Conservation (phyloP, 352 stramenopile genomes). For the Pythium utonaiense region DNA sequence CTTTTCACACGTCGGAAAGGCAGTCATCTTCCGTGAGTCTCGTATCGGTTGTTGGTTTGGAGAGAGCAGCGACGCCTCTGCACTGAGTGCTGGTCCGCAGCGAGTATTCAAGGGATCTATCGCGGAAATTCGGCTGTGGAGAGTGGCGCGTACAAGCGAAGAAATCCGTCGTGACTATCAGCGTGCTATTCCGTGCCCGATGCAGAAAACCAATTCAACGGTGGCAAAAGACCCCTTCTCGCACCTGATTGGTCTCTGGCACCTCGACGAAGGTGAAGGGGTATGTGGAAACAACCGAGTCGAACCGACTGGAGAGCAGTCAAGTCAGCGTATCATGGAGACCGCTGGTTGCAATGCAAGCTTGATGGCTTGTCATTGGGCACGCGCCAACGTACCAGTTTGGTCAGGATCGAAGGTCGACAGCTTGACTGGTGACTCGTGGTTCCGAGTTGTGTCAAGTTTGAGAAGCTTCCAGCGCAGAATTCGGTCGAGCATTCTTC, state of each 20-base stretch:
- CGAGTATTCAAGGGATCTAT: conserved; percentile 72
- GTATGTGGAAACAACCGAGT: conserved; percentile 52
- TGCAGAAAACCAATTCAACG: neutral
- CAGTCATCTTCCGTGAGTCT: conserved; percentile 46
- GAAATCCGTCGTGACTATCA: conserved; percentile 68
- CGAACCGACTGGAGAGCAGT: conserved; percentile 11
- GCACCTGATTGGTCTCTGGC: conserved; percentile 56
- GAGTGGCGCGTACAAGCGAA: conserved; percentile 27
- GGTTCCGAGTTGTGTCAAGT: conserved; percentile 25
- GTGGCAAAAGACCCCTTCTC: conserved; percentile 10
- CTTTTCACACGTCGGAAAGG: conserved; percentile 42
- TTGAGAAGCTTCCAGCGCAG: conserved; percentile 29
- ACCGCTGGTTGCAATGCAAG: conserved; percentile 36
- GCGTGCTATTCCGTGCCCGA: conserved; percentile 36
- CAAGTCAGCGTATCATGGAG: conserved; percentile 20
- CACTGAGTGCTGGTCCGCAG: conserved; percentile 35
- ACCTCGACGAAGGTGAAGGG: conserved; percentile 73
- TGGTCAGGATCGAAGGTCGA: conserved; percentile 43
- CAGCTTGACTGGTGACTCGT: conserved; percentile 23
- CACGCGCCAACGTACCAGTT: conserved; percentile 50
- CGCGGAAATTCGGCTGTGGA: conserved; percentile 73
- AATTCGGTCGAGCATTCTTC: neutral
- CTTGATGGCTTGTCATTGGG: conserved; percentile 69
- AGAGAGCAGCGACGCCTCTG: conserved; percentile 34
- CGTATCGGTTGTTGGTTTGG: conserved; percentile 75